phyloP scores from a whole-genome alignment of 2,329 filamentous ascomycete genomes.

The Nemania bipapillata region DNA sequence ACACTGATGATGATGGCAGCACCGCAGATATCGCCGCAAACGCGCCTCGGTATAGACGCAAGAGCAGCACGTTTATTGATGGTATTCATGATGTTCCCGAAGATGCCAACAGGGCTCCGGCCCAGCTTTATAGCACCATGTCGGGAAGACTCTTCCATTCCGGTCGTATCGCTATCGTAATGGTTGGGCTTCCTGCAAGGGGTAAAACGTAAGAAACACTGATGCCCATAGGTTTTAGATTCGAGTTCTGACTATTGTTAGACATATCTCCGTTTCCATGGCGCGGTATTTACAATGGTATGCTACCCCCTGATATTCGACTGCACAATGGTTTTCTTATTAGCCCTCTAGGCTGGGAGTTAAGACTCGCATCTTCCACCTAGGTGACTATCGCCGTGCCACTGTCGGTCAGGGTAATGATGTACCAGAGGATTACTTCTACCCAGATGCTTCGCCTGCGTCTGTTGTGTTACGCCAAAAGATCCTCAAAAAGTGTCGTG shows the following conservation, averaged over 20 bases:
- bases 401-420: constrained; percentile 85
- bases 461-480: constrained; percentile 96
- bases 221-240: neutral
- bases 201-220: constrained; percentile 83
- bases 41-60: constrained; percentile 87
- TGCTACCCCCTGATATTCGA: constrained; percentile 43
- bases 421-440: constrained; percentile 97
- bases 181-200: constrained; percentile 91
- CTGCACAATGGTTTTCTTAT: constrained; percentile 31
- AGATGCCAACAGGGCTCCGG: constrained; percentile 84
- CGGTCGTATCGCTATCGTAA: constrained; percentile 95
- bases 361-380: constrained; percentile 96
- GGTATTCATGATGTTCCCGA: constrained; percentile 93
- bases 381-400: constrained; percentile 94
- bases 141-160: constrained; percentile 97
- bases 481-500: constrained; percentile 95
- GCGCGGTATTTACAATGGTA: constrained; percentile 92
- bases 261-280: constrained; percentile 93
- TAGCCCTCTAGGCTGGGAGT: constrained; percentile 78
- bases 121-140: constrained; percentile 98
- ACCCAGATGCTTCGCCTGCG: constrained; percentile 88
- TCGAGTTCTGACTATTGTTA: constrained; percentile 51
- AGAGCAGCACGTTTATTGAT: constrained; percentile 96
- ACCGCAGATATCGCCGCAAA: constrained; percentile 93
- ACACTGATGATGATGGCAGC: constrained; percentile 61